phyloP scores from a whole-genome alignment of 352 stramenopile species.

The Pythium folliculosum region DNA sequence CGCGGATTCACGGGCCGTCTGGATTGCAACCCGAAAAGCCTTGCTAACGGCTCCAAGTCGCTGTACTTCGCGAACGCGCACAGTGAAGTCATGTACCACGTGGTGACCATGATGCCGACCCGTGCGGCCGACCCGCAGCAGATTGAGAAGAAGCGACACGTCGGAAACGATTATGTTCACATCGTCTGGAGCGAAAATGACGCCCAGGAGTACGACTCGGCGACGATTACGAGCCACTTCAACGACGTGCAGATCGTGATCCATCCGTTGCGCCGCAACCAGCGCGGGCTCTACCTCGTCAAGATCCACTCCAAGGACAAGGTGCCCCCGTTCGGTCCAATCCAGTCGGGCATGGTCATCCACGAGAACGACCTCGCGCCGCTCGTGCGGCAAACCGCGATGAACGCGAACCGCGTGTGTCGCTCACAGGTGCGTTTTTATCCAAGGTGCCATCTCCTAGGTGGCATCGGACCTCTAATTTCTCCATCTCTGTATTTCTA shows the following conservation, averaged over 20 bases:
- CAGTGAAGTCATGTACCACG: slow-evolving; percentile 87
- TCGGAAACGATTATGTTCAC: slow-evolving; percentile 88
- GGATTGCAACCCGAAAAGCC: slow-evolving; percentile 77
- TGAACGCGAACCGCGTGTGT: slow-evolving; percentile 89
- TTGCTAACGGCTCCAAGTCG: slow-evolving; percentile 73
- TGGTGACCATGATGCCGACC: slow-evolving; percentile 88
- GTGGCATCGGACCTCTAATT: neutral
- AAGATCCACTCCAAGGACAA: slow-evolving; percentile 86
- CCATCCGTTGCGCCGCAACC: slow-evolving; percentile 63
- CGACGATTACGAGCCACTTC: slow-evolving; percentile 89
- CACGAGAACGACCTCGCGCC: slow-evolving; percentile 63
- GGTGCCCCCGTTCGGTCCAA: slow-evolving; percentile 72
- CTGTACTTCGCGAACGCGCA: slow-evolving; percentile 84
- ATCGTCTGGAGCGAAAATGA: slow-evolving; percentile 88
- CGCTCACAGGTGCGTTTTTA: slow-evolving; percentile 59
- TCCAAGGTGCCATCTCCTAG: neutral
- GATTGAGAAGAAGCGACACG: slow-evolving; percentile 90
- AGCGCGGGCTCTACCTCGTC: slow-evolving; percentile 71
- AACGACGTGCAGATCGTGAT: slow-evolving; percentile 89
- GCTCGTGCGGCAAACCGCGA: slow-evolving; percentile 83
- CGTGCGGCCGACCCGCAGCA: slow-evolving; percentile 78
- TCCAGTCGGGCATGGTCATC: slow-evolving; percentile 86
- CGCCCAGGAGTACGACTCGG: slow-evolving; percentile 69
- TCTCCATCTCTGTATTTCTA: neutral
- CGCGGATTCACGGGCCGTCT: slow-evolving; percentile 76